Base-by-base conservation (phyloP, 225 moss, liverwort and hornwort species). In the Neckera pumila region DNA sequence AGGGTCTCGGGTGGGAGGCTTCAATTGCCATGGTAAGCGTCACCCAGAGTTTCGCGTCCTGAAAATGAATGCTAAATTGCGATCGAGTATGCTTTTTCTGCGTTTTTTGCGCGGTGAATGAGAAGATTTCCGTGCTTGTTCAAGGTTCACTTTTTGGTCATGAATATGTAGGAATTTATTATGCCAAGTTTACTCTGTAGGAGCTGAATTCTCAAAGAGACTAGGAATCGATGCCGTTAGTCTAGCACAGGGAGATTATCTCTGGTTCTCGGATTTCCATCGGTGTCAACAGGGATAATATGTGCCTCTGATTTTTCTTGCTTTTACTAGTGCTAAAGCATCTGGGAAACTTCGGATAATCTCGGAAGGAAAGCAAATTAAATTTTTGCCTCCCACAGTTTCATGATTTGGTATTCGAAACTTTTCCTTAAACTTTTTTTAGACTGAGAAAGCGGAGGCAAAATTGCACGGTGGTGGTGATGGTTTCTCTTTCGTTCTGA, bases 11-110 rank as follows among this genome's bases (percentile, higher is more conserved):
- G 79, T 38, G 38, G 57, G 40, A 62, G 22, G 15, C 84, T 58
- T 84, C 86, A 54, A 66, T 59, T 86, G 74, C 83, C 33, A 92
- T 92, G 92, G 92, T 92, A 61, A 86, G 92, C 5, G 43, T 10
- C 30, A 6, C 56, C 63, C 62, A 60, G 57, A 89, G 70, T 79
- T 72, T 63, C 9, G 31, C 10, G 6, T 45, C 43, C 34, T 27
- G 30, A 53, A 78, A 40, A 25, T 27, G 45, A 15, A 17, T 15
- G 8, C 62, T 20, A 11, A 62, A 25, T 26, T 40, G 45, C 12
- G 59, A 30, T 45, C 59, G 73, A 59, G 58, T 73, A 14, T 54
- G 63, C 25, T 3, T 72, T 76, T 45, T 27, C 7, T 54, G 63
- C 16, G 27, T 23, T 54, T 54, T 86, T 6, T 2, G 78, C 14